Evolutionary conservation across 2,329 filamentous ascomycete species (phyloP).

Genomic region (Fragosphaeria purpurea): DNA sequence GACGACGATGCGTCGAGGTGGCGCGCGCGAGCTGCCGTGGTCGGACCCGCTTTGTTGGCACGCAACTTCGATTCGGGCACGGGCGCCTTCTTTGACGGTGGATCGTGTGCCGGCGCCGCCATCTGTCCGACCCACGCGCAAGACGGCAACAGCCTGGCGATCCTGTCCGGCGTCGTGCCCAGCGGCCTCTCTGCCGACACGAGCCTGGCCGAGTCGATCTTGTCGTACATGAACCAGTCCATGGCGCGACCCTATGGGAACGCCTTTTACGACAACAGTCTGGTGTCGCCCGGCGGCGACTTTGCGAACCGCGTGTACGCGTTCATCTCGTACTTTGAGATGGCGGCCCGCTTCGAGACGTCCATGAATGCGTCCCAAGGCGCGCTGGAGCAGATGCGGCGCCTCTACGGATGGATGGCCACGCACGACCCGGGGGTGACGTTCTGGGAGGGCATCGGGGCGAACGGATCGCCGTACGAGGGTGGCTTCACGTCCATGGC

Average conservation of each 20-base stretch:
- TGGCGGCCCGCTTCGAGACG: conserved; percentile 34
- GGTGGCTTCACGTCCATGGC: conserved; percentile 36
- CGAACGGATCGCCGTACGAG: conserved; percentile 32
- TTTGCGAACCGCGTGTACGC: conserved; percentile 38
- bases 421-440: conserved; percentile 34
- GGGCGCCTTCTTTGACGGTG: conserved; percentile 38
- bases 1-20: conserved; percentile 28
- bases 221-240: conserved; percentile 28
- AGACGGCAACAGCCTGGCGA: conserved; percentile 39
- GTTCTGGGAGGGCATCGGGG: conserved; percentile 42
- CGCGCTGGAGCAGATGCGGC: conserved; percentile 31
- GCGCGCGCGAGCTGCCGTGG: conserved; percentile 24
- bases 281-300: conserved; percentile 21
- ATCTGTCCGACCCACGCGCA: conserved; percentile 33
- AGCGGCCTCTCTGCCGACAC: conserved; percentile 15
- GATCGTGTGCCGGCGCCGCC: conserved; percentile 14
- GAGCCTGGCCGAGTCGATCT: conserved; percentile 21
- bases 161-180: conserved; percentile 27
- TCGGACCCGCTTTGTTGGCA: conserved; percentile 25
- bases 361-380: conserved; percentile 6
- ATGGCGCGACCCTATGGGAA: conserved; percentile 35
- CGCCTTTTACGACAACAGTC: conserved; percentile 39
- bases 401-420: conserved; percentile 42
- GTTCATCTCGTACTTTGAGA: conserved; percentile 43
- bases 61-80: conserved; percentile 31